Evolutionary conservation across 176 grass and related monocot species (phyloP), one percentile per base, ranked within the genome.

Genomic region (Echinochloa phyllopogon): DNA sequence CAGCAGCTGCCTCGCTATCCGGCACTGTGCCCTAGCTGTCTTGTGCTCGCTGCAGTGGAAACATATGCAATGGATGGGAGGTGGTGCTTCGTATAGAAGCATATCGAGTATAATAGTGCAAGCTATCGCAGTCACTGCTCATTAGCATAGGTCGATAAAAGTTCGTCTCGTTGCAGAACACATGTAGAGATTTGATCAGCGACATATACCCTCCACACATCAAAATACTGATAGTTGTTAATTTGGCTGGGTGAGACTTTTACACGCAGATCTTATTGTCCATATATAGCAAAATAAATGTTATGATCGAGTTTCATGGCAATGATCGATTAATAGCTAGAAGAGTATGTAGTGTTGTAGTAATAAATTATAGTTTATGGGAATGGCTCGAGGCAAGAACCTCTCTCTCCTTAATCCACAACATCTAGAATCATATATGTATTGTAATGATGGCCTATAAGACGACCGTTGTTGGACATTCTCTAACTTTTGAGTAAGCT

Each of bases 1-100:
- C 84, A 74, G 84, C 84, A 90, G 84, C 84, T 87, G 88, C 84
- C 49, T 86, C 88, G 29, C 59, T 83, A 77, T 90, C 88, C 56
- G 64, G 27, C 49, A 64, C 78, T 29, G 15, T 58, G 79, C 66
- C 65, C 65, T 82, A 59, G 73, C 29, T 83, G 74, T 65, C 18
- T 87, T 25, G 45, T 5, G 42, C 44, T 67, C 12, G 11, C 20
- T 25, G 55, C 65, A 59, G 72, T 86, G 79, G 39, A 85, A 79
- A 71, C 25, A 33, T 33, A 25, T 33, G 73, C 36, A 21, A 73
- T 74, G 48, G 61, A 42, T 50, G 23, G 40, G 24, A 78, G 72
- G 65, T 86, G 72, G 65, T 86, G 40, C 88, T 83, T 86, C 84
- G 58, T 63, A 29, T 4, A 21, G 6, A 90, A 90, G 88, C 39